These are phyloP conservation scores for Monosporozyma yasuniensis DNA, from an alignment of 805 yeast genomes.

Conservation along the genomic window DNA sequence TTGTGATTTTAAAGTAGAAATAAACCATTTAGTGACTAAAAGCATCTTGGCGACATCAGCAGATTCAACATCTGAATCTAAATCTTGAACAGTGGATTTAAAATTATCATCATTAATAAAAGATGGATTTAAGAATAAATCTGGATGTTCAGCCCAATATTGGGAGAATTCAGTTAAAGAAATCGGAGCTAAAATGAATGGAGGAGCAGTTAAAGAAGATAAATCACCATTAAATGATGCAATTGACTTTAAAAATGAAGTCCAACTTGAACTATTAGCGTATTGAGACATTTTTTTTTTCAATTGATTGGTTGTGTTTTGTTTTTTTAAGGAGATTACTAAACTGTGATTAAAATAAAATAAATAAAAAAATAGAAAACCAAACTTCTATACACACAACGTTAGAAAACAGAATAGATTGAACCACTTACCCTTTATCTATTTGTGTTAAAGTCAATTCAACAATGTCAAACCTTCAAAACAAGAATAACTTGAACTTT, in stretches of 20 bases:
- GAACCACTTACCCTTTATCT: no score
- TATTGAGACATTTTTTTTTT: constrained; percentile 28
- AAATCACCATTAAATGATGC: constrained; percentile 92
- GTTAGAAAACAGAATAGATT: no score
- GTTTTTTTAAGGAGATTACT: no score
- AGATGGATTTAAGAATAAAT: constrained; percentile 67
- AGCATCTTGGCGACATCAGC: constrained; percentile 46
- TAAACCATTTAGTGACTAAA: constrained; percentile 84
- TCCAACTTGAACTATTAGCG: constrained; percentile 59
- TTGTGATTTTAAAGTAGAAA: constrained; percentile 85
- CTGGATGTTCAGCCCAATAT: constrained; percentile 94
- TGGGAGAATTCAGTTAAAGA: constrained; percentile 87
- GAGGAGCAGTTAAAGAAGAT: constrained; percentile 93
- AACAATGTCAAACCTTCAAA: no score
- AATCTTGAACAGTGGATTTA: constrained; percentile 10
- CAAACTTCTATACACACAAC: no score
- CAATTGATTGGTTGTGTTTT: no score
- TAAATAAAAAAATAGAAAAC: no score
- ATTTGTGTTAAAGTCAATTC: no score
- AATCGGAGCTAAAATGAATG: constrained; percentile 86
- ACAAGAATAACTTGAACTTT: no score
- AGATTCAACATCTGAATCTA: constrained; percentile 33
- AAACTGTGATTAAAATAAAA: no score
- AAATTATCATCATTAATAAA: constrained; percentile 25
- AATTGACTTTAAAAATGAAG: constrained; percentile 81